Base-by-base conservation (phyloP, 1,284 basidiomycete species). In the Apiotrichum akiyoshidainum region DNA sequence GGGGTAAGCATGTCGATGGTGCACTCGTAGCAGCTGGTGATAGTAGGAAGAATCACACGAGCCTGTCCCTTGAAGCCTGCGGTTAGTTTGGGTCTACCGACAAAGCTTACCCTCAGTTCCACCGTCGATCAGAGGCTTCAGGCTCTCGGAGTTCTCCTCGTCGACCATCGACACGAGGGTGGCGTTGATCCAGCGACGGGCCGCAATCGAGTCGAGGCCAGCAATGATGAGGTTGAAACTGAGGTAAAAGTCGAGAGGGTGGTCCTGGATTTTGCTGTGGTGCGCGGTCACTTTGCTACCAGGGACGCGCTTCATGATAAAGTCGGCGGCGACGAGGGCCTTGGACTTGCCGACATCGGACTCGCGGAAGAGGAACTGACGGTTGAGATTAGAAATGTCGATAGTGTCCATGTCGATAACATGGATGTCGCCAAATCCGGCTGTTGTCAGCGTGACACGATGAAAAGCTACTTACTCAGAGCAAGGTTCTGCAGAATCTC, bases 391-490 rank as follows among this genome's bases (percentile, higher is more conserved):
- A 70, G 92, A 96, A 69, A 99, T 91, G 77, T 99, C 96, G 75
- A 99, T 99, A 6, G 95, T 98, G 81, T 99, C 96, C 95, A 99
- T 99, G 81, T 99, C 96, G 74, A 99, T 99, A 66, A 99, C 93
- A 81, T 99, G 92, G 63, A 99, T 96, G 72, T 99, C 89, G 74
- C 88, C 89, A 84, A 99, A 99, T 21, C 96, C 96, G 54, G 90
- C 88, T 79, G 67, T 66, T 53, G 55, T 64, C 51, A 60, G 57
- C 35, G n/a, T 1, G 19, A 21, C 10, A 19, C 14, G 7, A 11
- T n/a, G 1, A 16, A 21, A 5, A 5, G 51, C 2, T 19, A 69
- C 78, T 54, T 41, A 79, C 77, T 75, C 64, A 97, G 79, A 26
- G 93, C 92, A 51, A 96, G 84, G 78, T 96, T 94, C 63, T 92